These are phyloP conservation scores for Stephania cephalantha DNA, from an alignment of 164 flowering plant genomes.

Conservation along the genomic window DNA sequence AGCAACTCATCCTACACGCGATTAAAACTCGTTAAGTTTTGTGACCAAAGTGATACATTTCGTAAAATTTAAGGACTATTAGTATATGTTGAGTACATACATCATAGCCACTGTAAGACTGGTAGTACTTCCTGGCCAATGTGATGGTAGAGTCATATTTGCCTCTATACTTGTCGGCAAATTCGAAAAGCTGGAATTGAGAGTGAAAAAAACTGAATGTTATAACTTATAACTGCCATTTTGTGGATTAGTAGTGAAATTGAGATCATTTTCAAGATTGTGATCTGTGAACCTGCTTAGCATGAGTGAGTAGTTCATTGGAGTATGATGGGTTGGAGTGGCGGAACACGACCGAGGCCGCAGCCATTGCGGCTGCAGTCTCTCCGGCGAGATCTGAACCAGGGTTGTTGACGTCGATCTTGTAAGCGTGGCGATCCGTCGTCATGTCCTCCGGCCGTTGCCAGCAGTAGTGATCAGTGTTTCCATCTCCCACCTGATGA, in stretches of 20 bases:
- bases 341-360: slow-evolving; percentile 82
- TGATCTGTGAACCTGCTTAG: slow-evolving; percentile 50
- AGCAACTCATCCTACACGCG: slow-evolving; percentile 74
- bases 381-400: slow-evolving; percentile 98
- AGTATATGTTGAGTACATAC: slow-evolving; percentile 31
- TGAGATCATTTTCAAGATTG: background rate
- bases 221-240: background rate
- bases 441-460: slow-evolving; percentile 98
- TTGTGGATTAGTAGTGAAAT: background rate
- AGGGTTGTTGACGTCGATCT: slow-evolving; percentile 62
- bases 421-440: slow-evolving; percentile 69
- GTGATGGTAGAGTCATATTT: slow-evolving; percentile 87
- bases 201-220: background rate
- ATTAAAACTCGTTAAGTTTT: background rate
- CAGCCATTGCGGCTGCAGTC: slow-evolving; percentile 94
- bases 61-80: too few species aligned
- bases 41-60: background rate
- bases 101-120: slow-evolving; percentile 80
- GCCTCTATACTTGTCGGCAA: slow-evolving; percentile 87
- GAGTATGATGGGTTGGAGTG: slow-evolving; percentile 59
- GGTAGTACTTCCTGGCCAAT: slow-evolving; percentile 84
- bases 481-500: slow-evolving; percentile 85
- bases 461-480: slow-evolving; percentile 91
- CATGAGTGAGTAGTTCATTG: slow-evolving; percentile 56
- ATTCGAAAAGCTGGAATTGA: slow-evolving; percentile 61